Conservation (phyloP, 164 flowering plant genomes). For the Dillenia turbinata region DNA sequence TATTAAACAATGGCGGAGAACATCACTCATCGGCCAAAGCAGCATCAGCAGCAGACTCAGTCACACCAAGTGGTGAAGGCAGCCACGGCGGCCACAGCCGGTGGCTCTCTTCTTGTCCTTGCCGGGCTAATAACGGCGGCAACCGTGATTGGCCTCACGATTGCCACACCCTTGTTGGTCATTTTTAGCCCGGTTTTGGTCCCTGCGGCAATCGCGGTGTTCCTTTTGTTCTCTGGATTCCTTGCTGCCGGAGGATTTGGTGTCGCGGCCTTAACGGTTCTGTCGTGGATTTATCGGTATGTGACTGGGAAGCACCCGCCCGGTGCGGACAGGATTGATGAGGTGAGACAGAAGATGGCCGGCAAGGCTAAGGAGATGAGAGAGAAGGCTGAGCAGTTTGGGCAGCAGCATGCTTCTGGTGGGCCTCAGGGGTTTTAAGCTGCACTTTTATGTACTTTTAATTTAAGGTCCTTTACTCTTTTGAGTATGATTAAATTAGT, state of each 20-base stretch:
- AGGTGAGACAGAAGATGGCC: conserved; percentile 5
- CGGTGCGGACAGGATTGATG: conserved; percentile 13
- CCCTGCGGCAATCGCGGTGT: conserved; percentile 15
- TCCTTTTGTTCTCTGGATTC: conserved; percentile 15
- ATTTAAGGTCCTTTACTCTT: no score
- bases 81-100: conserved; percentile 19
- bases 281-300: conserved; percentile 21
- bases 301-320: conserved; percentile 11
- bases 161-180: conserved; percentile 23
- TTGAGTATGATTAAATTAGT: no score
- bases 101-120: conserved; percentile 15
- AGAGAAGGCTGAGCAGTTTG: conserved; percentile 7
- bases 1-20: neutral
- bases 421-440: no score
- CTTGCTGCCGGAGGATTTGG: conserved; percentile 20
- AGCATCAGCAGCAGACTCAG: neutral
- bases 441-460: no score
- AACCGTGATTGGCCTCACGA: conserved; percentile 16
- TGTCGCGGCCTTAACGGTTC: conserved; percentile 10
- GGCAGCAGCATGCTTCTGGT: conserved; percentile 4
- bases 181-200: conserved; percentile 25
- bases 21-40: neutral
- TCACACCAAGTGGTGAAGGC: conserved; percentile 12
- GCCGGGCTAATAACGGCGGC: conserved; percentile 20
- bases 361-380: conserved; percentile 11